Base-by-base conservation (phyloP, 2,329 filamentous ascomycete genomes). In the Knufia fluminis region DNA sequence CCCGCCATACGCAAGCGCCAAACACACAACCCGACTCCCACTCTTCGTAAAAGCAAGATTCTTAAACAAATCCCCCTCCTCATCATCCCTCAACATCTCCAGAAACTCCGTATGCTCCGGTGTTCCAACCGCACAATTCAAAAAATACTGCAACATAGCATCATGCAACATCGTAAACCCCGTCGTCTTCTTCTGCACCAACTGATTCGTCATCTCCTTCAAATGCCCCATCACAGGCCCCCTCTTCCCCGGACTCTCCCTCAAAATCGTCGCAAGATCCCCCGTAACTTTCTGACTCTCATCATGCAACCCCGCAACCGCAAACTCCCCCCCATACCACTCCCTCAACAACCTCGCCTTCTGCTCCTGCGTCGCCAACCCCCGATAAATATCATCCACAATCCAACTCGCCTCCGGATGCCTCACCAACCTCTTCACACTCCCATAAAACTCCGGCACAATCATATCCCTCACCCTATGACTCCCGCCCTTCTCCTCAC, bases 131-230 rank as follows among this genome's bases (percentile, higher is more conserved):
- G 85, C 83, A 41, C 83, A 80, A 60, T 85, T 91, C 47, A 88
- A 71, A 69, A 91, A 96, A 68, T 96, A 98, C 65, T 98, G 91
- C 52, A 96, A 74, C 90, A 98, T 95, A 44, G 92, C 92, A 62
- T 97, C 92, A 67, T 98, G 94, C 17, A 98, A 79, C 78, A 98
- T 94, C 1, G 91, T 97, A 69, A 98, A 97, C 8, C 88, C 91
- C 1, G 88, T 94, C 70, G 92, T 83, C 70, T 92, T 92, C 78
- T 98, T 98, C 69, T 98, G 90, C 42, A 97, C 78, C 36, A 98
- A 78, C 54, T 85, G 81, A 68, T 96, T 95, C 73, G 94, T 92
- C 70, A 95, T 79, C 58, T 87, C 85, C 56, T 83, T 77, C 48
- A 97, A 74, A 62, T 86, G 85, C 64, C 84, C 84, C 82, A 97